Percentiles rank a stretch among this genome's conserved stretches.
phyloP scores from a whole-genome alignment of 495 filamentous ascomycete species.

The Aspergillus indologenus region DNA sequence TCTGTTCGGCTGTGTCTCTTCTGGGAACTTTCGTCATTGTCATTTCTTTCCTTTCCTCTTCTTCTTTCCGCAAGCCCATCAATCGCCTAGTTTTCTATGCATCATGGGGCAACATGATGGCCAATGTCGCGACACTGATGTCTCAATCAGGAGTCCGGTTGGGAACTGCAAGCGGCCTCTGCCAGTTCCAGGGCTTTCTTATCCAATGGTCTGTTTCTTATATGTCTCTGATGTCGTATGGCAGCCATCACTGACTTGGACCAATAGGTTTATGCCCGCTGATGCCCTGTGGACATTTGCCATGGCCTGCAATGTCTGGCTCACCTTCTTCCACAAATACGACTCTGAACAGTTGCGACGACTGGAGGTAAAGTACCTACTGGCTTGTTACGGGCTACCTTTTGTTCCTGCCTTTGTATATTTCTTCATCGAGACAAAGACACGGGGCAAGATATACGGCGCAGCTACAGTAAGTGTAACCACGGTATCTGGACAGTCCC shows the following conservation, averaged over 20 bases:
- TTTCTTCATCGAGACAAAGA: slow-evolving; percentile 55
- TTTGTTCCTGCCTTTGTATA: slow-evolving; percentile 67
- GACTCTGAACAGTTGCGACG: slow-evolving; percentile 61
- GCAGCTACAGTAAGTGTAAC: slow-evolving; percentile 55
- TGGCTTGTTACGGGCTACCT: slow-evolving; percentile 73
- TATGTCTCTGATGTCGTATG: background rate
- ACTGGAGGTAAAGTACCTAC: slow-evolving; percentile 70
- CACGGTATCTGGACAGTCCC: background rate
- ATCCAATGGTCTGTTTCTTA: slow-evolving; percentile 60
- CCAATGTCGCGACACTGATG: slow-evolving; percentile 76
- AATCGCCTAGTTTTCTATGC: slow-evolving; percentile 85
- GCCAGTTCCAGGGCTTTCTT: slow-evolving; percentile 74
- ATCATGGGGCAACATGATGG: slow-evolving; percentile 77
- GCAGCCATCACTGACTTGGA: slow-evolving; percentile 16
- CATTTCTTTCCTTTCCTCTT: slow-evolving; percentile 57
- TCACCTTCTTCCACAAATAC: slow-evolving; percentile 80
- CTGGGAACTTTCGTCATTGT: slow-evolving; percentile 72
- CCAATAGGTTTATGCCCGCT: slow-evolving; percentile 64
- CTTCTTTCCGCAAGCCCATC: slow-evolving; percentile 68
- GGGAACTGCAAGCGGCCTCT: slow-evolving; percentile 51
- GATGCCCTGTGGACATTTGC: slow-evolving; percentile 79
- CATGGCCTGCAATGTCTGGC: slow-evolving; percentile 86
- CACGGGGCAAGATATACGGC: slow-evolving; percentile 63
- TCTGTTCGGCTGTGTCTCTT: slow-evolving; percentile 68
- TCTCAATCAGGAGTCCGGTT: slow-evolving; percentile 52